Evolutionary conservation across 2,329 filamentous ascomycete genomes (phyloP), one percentile per base, ranked within the genome.

Genomic region (Chrysoporthe puriensis): DNA sequence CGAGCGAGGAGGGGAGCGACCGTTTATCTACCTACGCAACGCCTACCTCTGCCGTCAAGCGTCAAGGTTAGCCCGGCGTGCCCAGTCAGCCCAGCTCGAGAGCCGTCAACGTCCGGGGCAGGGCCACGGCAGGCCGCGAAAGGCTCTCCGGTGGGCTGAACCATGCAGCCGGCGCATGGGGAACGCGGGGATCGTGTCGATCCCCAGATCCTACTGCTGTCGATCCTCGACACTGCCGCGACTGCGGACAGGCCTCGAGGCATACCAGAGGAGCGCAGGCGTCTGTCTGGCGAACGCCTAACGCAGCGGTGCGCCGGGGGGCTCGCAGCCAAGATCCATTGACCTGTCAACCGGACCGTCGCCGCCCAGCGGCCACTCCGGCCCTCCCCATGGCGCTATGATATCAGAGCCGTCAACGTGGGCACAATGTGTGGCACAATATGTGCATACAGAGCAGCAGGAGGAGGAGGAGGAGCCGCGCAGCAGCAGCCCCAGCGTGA

Each of bases 161-260:
- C 34, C 54, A 57, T 11, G 54, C 32, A 8, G 34, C 40, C 54
- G 14, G 54, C 34, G 54, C 34, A 40, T 40, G 6, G 9, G 16
- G 13, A 32, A 44, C 36, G 42, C 57, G 57, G 36, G 57, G 13
- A 44, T 36, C n/a, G n/a, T 26, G 57, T 44, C 57, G 57, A 60
- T 60, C 57, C 57, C 57, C 40, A 32, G 57, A 60, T 60, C 40
- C 34, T 43, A 40, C 40, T 59, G 13, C 26, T 26, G 57, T 60
- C 57, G 36, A 60, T 44, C 57, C n/a, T 14, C 40, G 32, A 11
- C 54, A 40, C 54, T 40, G 54, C 34, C 50, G 13, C 50, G 11
- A 32, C 50, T 32, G 50, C 50, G 32, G 9, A 9, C 4, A 40
- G n/a, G 34, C 32, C 32, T 40, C 16, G 9, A 57, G 32, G 54